Percentiles rank a stretch among this genome's conserved stretches.
Evolutionary conservation across 805 yeast species (phyloP).

Genomic region (Sugiyamaella qingdaonensis): DNA sequence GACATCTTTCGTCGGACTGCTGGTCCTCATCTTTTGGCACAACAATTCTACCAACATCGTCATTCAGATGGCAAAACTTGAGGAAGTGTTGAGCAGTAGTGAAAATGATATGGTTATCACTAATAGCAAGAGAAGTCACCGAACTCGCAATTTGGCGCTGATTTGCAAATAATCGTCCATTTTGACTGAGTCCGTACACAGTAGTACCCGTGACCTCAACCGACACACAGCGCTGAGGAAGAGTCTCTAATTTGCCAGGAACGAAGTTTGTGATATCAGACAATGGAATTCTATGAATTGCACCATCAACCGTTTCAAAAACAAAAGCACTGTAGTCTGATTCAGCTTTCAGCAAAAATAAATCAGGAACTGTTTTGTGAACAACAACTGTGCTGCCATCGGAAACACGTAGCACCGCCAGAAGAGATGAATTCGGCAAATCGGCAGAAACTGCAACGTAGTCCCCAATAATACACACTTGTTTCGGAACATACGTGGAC

Average conservation of each 20-base stretch:
- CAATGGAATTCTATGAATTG: constrained; percentile 20
- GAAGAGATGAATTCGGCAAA: constrained; percentile 12
- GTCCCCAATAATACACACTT: constrained; percentile 54
- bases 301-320: constrained; percentile 61
- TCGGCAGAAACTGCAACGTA: constrained; percentile 51
- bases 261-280: constrained; percentile 32
- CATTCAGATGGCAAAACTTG: constrained; percentile 69
- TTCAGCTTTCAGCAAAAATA: constrained; percentile 52
- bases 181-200: constrained; percentile 70
- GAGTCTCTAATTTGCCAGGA: constrained; percentile 32
- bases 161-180: constrained; percentile 71
- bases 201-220: constrained; percentile 8
- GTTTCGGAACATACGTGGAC: constrained; percentile 39
- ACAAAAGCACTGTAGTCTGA: constrained; percentile 43
- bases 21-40: constrained; percentile 34
- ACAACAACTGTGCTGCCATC: background rate
- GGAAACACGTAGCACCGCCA: background rate
- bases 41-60: constrained; percentile 27
- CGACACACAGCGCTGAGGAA: constrained; percentile 64
- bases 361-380: constrained; percentile 46
- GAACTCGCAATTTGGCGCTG: constrained; percentile 58
- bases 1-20: constrained; percentile 68
- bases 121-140: constrained; percentile 73
- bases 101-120: constrained; percentile 68
- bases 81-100: constrained; percentile 86